A percentile compares a stretch with the other conserved stretches of the same genome.
phyloP scores from a whole-genome alignment of 345 rosid species.

The Aquilaria sinensis region DNA sequence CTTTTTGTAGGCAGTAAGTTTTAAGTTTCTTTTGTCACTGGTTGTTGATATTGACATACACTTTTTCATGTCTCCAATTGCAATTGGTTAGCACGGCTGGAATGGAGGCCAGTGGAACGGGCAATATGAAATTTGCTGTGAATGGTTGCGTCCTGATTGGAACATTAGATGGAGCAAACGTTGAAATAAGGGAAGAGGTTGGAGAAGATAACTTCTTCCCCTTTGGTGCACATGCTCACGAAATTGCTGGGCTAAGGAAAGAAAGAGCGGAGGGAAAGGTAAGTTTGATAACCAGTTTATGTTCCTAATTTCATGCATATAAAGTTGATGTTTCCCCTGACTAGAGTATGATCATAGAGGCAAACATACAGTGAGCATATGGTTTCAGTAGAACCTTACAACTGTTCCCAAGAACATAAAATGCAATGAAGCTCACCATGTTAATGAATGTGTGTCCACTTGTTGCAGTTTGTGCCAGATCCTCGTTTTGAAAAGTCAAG shows the following conservation, averaged over 20 bases:
- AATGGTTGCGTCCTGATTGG: conserved; percentile 78
- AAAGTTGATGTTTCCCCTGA: too few species aligned
- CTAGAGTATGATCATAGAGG: too few species aligned
- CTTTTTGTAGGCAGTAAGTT: too few species aligned
- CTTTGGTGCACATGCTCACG: conserved; percentile 71
- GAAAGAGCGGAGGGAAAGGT: conserved; percentile 62
- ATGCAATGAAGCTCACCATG: too few species aligned
- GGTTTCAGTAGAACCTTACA: too few species aligned
- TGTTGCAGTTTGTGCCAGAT: conserved; percentile 50
- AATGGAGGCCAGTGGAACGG: conserved; percentile 95
- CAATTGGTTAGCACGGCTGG: conserved; percentile 59
- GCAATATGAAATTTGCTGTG: conserved; percentile 92
- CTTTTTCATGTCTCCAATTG: not conserved
- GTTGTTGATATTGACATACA: too few species aligned
- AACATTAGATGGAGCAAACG: conserved; percentile 88
- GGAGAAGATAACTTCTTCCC: conserved; percentile 84
- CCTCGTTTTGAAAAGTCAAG: conserved; percentile 69
- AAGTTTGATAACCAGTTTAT: too few species aligned
- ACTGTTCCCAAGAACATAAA: too few species aligned
- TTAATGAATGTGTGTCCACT: too few species aligned
- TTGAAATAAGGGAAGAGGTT: conserved; percentile 75
- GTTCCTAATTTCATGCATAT: too few species aligned
- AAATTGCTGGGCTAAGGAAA: conserved; percentile 59
- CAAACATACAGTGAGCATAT: too few species aligned
- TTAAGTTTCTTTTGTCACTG: too few species aligned